A percentile compares a stretch with the other conserved stretches of the same genome.
Conservation (phyloP, 2,329 filamentous ascomycete species). For the Colletotrichum caudatum region DNA sequence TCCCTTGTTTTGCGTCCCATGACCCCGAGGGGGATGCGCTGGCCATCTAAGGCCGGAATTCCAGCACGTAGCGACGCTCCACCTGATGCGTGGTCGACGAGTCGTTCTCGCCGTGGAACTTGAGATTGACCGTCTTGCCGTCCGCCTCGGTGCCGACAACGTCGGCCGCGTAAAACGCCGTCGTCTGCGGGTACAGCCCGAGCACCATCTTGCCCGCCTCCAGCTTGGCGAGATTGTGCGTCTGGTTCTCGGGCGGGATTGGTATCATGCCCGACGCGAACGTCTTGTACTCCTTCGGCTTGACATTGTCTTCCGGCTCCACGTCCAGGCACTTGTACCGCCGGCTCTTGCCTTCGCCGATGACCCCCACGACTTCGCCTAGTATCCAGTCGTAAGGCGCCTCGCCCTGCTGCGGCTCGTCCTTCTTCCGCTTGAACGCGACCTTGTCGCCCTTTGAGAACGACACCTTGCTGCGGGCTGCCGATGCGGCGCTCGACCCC, state of each 20-base stretch:
- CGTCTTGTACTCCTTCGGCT: slow-evolving; percentile 76
- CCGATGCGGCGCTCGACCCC: slow-evolving; percentile 38
- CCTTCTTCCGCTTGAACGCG: slow-evolving; percentile 72
- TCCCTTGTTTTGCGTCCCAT: slow-evolving; percentile 1
- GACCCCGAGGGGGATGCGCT: not conserved
- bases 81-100: slow-evolving; percentile 80
- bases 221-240: slow-evolving; percentile 67
- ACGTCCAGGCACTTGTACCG: slow-evolving; percentile 85
- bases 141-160: slow-evolving; percentile 76
- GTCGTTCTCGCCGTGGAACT: slow-evolving; percentile 85
- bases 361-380: slow-evolving; percentile 80
- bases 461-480: slow-evolving; percentile 58
- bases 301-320: slow-evolving; percentile 77
- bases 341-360: slow-evolving; percentile 81
- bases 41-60: slow-evolving; percentile 64
- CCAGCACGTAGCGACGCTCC: slow-evolving; percentile 80
- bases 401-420: slow-evolving; percentile 57
- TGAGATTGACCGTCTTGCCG: slow-evolving; percentile 68
- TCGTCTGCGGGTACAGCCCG: slow-evolving; percentile 85
- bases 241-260: slow-evolving; percentile 70
- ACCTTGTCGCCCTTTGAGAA: slow-evolving; percentile 74
- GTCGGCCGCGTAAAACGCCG: slow-evolving; percentile 87
- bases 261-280: slow-evolving; percentile 82
- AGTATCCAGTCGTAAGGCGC: slow-evolving; percentile 75
- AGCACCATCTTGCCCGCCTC: slow-evolving; percentile 79